Evolutionary conservation across 2,329 filamentous ascomycete genomes (phyloP).

Genomic region (Aspergillus candidus): DNA sequence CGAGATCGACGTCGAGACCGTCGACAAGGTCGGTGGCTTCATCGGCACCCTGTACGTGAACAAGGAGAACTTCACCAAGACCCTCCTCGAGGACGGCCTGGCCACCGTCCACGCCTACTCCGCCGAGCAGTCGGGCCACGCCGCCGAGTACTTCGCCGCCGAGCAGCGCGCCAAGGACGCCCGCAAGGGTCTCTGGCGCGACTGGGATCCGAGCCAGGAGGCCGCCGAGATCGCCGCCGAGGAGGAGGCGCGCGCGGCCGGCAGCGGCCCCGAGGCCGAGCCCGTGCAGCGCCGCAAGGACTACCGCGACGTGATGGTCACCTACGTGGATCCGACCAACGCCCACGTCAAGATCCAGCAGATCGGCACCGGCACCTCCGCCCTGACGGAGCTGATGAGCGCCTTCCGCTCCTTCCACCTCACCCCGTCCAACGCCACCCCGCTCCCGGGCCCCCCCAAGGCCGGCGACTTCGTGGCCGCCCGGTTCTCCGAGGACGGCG

Average conservation of each 20-base stretch:
- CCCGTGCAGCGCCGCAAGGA: slow-evolving; percentile 66
- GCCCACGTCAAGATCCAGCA: slow-evolving; percentile 87
- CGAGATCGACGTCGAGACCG: slow-evolving; percentile 89
- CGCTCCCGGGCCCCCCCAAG: slow-evolving; percentile 73
- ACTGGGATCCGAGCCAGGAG: slow-evolving; percentile 89
- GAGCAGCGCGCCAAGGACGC: slow-evolving; percentile 85
- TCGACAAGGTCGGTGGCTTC: slow-evolving; percentile 95
- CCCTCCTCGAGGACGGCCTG: slow-evolving; percentile 87
- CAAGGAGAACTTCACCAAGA: slow-evolving; percentile 91
- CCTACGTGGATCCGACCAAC: slow-evolving; percentile 71
- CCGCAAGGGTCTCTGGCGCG: slow-evolving; percentile 82
- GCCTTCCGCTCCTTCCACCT: slow-evolving; percentile 88
- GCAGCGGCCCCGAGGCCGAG: slow-evolving; percentile 48
- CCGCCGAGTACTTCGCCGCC: slow-evolving; percentile 76
- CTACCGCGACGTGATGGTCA: slow-evolving; percentile 90
- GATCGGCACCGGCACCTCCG: slow-evolving; percentile 76
- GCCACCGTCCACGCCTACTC: slow-evolving; percentile 91
- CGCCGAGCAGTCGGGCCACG: slow-evolving; percentile 89
- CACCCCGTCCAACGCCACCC: slow-evolving; percentile 70
- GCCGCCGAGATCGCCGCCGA: slow-evolving; percentile 57
- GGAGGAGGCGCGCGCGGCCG: slow-evolving; percentile 43
- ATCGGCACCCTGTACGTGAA: slow-evolving; percentile 91
- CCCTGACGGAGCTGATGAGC: slow-evolving; percentile 80
- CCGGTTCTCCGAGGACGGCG: slow-evolving; percentile 78
- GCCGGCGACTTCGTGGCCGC: slow-evolving; percentile 86